Evolutionary conservation across 31 red algal genomes (phyloP).

Genomic region (Asparagopsis taxiformis): DNA sequence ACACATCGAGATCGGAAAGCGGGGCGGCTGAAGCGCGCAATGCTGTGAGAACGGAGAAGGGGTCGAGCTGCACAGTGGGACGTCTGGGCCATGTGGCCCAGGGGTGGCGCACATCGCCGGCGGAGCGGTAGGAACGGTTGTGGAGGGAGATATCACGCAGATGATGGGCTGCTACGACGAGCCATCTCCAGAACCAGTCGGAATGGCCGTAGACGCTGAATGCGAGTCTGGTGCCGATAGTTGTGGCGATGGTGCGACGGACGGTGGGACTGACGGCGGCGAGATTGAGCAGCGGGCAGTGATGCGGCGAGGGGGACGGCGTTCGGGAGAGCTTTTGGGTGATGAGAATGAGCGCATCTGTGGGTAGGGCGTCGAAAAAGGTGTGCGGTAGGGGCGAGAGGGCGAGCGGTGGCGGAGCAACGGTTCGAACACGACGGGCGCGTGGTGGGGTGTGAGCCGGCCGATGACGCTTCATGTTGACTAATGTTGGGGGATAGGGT

Average conservation of each 20-base stretch:
- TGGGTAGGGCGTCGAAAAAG: slow-evolving; percentile 18
- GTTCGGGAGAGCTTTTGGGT: background rate
- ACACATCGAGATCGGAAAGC: slow-evolving; percentile 3
- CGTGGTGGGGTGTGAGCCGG: background rate
- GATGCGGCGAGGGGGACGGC: background rate
- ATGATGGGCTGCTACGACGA: background rate
- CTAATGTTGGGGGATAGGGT: background rate
- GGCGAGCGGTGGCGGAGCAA: background rate
- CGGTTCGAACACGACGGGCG: background rate
- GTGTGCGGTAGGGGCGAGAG: background rate
- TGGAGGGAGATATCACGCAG: slow-evolving; percentile 3
- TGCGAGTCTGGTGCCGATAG: slow-evolving; percentile 5
- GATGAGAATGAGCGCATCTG: slow-evolving; percentile 7
- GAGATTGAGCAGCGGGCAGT: slow-evolving; percentile 16
- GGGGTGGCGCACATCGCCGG: background rate
- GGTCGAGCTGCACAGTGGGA: background rate
- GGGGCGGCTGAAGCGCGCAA: background rate
- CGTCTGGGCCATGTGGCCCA: background rate
- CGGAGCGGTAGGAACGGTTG: background rate
- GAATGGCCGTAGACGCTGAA: slow-evolving; percentile 1
- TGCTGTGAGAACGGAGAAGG: background rate
- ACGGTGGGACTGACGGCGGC: background rate
- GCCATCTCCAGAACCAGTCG: slow-evolving; percentile 9
- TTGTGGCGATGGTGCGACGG: background rate
- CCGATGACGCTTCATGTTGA: background rate